These are phyloP conservation scores for Macroventuria anomochaeta DNA, from an alignment of 2,329 filamentous ascomycete species.

Conservation along the genomic window DNA sequence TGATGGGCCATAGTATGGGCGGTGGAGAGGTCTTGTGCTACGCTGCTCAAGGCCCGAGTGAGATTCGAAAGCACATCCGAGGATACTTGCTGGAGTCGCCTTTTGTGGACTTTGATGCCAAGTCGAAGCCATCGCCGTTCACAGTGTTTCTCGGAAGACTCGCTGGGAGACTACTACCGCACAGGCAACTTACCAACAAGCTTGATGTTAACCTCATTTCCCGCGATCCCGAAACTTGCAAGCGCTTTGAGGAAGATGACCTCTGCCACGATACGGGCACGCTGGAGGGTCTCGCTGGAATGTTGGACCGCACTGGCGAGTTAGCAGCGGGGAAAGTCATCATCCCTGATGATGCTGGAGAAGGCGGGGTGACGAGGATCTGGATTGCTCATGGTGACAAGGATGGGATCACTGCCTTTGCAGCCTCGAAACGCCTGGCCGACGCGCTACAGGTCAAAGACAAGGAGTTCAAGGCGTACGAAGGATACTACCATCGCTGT, in stretches of 20 bases:
- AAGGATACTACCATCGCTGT: constrained; percentile 78
- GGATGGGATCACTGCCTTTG: constrained; percentile 72
- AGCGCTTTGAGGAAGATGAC: constrained; percentile 68
- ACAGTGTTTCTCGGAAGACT: constrained; percentile 72
- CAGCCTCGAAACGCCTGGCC: constrained; percentile 69
- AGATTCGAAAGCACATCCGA: constrained; percentile 66
- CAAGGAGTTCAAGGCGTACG: constrained; percentile 74
- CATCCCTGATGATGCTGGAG: constrained; percentile 51
- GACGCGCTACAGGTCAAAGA: constrained; percentile 66
- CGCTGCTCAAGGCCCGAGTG: constrained; percentile 53
- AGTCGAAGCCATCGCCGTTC: constrained; percentile 67
- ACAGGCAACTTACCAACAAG: constrained; percentile 69
- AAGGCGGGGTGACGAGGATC: constrained; percentile 66
- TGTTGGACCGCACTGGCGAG: constrained; percentile 75
- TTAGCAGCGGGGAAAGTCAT: constrained; percentile 64
- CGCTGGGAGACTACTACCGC: constrained; percentile 71
- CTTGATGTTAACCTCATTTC: constrained; percentile 70
- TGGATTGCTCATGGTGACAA: constrained; percentile 78
- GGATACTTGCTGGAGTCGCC: constrained; percentile 81
- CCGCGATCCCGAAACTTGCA: constrained; percentile 69
- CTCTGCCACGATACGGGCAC: constrained; percentile 86
- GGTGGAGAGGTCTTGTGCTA: constrained; percentile 77
- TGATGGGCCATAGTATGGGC: constrained; percentile 92
- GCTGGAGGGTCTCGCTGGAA: constrained; percentile 75
- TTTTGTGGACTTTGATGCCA: constrained; percentile 74